Percentiles rank a stretch among this genome's conserved stretches.
Conservation (phyloP, 352 stramenopile species). For the Phytophthora megakarya region DNA sequence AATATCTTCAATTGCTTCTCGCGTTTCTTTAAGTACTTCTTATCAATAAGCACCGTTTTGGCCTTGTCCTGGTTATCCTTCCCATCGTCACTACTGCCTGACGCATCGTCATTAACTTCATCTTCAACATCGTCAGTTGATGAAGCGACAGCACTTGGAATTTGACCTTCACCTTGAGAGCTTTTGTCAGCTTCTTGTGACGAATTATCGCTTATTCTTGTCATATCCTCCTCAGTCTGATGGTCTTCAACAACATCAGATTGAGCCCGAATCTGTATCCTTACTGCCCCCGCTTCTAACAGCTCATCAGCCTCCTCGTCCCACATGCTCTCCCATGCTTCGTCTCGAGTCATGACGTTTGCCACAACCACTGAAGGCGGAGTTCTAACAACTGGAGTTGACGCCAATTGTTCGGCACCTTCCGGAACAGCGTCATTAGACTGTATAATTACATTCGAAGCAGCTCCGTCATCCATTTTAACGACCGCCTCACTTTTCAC, state of each 20-base stretch:
- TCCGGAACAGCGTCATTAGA: not conserved
- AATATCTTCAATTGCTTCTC: conserved; percentile 79
- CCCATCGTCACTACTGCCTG: conserved; percentile 39
- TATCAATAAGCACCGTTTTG: conserved; percentile 67
- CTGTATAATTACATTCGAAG: not conserved
- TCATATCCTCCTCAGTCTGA: conserved; percentile 5
- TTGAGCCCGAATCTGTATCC: conserved; percentile 32
- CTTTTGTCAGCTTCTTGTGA: conserved; percentile 2
- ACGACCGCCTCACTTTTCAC: conserved; percentile 2
- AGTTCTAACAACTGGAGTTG: conserved; percentile 1
- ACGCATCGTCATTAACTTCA: conserved; percentile 32
- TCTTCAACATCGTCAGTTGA: conserved; percentile 27
- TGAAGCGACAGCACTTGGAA: not conserved
- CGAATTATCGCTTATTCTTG: not conserved
- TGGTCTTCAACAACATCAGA: conserved; percentile 18
- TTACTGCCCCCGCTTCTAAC: conserved; percentile 28
- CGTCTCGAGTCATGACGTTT: conserved; percentile 63
- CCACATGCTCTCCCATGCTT: conserved; percentile 83
- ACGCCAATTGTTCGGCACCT: too few relatives aligned
- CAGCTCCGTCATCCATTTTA: conserved; percentile 2
- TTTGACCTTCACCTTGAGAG: not conserved
- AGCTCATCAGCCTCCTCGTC: conserved; percentile 56
- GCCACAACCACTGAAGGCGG: conserved; percentile 20
- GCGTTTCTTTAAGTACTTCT: conserved; percentile 78
- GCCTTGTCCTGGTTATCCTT: conserved; percentile 38